Percentiles rank a stretch among this genome's conserved stretches.
Evolutionary conservation across 352 stramenopile genomes (phyloP).

Genomic region (Pythium apleroticum): DNA sequence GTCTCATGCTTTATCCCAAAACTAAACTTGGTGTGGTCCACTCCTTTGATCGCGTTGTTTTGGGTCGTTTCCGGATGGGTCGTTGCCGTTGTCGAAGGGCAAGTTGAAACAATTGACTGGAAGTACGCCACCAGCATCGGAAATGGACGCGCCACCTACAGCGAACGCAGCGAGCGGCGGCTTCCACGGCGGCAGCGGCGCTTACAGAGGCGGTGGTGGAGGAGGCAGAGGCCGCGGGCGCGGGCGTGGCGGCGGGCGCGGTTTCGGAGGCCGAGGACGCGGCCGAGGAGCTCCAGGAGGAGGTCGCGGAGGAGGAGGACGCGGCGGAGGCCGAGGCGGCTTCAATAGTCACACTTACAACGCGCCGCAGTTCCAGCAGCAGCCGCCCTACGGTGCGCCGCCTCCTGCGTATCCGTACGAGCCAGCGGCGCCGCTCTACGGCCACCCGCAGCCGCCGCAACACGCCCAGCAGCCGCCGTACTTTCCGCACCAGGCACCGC

Average conservation of each 20-base stretch:
- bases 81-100: constrained; percentile 14
- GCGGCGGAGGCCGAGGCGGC: background rate
- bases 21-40: constrained; percentile 16
- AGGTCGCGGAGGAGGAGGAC: constrained; percentile 14
- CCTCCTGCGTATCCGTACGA: constrained; percentile 14
- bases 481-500: background rate
- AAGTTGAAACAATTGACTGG: constrained; percentile 31
- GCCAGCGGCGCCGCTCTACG: constrained; percentile 14
- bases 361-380: constrained; percentile 7
- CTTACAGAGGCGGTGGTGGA: constrained; percentile 24
- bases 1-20: too few species aligned
- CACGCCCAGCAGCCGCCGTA: constrained; percentile 6
- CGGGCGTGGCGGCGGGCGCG: constrained; percentile 27
- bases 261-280: constrained; percentile 33
- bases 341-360: constrained; percentile 3
- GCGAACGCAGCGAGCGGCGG: constrained; percentile 28
- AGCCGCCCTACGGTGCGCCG: constrained; percentile 2
- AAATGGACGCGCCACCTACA: constrained; percentile 15
- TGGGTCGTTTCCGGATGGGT: constrained; percentile 21
- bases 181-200: constrained; percentile 31
- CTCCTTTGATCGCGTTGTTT: background rate
- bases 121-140: constrained; percentile 2
- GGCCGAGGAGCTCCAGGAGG: constrained; percentile 37
- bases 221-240: constrained; percentile 32
- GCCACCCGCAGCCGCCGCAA: constrained; percentile 6